Base-by-base conservation (phyloP, 495 filamentous ascomycete genomes). In the Neurospora sp. region DNA sequence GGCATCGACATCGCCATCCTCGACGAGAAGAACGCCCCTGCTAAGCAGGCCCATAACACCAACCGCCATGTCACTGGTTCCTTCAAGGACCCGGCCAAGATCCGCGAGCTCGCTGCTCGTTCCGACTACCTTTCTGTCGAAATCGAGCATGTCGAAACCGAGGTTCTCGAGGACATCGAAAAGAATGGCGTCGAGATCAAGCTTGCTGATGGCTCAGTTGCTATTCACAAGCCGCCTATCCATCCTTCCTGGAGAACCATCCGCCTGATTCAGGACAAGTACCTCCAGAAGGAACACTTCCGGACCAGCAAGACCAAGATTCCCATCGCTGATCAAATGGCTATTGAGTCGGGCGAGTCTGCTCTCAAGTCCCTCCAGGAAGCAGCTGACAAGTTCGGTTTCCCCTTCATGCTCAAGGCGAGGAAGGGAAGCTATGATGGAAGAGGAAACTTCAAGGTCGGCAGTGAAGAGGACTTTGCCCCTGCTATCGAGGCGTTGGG, bases 191-290 rank as follows among this genome's bases (percentile, higher is more conserved):
- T 88, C 37, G 81, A 87, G 75, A 84, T 92, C 54, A 76, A 76
- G 70, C 77, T 76, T n/a, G 75, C 76, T 20, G 81, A 86, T 71
- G 84, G 82, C 39, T 82, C 79, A 41, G 79, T 75, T 14, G 72
- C 73, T 71, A 76, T 78, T 72, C 83, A 85, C 79, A 82, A 76
- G 72, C 84, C 89, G 1, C 81, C 87, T 23, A 87, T 97, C n/a
- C 92, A 97, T 78, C 96, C 96, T 23, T 92, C 89, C 72, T 97
- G 93, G 93, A 87, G 88, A 82, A 96, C 96, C 10, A 89, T 98
- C 72, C 90, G 93, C 27, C 91, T 90, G 37, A 98, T 99, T 74
- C 96, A 99, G 86, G 95, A 99, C 85, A 99, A 99, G 83, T 98
- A 89, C 81, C 84, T 89, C 79, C 96, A 99, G 83, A 98, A 99